Conservation (phyloP, 768 basidiomycete genomes). For the Tephrocybe sp. region DNA sequence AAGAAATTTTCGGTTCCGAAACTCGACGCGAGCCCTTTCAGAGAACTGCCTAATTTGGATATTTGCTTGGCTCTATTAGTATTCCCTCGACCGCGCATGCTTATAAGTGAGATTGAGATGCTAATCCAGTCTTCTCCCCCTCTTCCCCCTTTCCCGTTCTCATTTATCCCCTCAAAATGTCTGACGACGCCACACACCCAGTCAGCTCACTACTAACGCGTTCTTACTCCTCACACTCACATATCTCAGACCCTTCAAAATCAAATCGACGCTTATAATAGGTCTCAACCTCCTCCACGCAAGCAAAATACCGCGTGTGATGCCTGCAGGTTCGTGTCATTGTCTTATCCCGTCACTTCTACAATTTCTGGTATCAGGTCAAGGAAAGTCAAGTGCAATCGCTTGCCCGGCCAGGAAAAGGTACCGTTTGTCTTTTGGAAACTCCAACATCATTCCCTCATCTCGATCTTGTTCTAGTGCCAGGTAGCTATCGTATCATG, state of each 20-base stretch:
- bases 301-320: constrained; percentile 95
- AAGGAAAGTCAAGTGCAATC: constrained; percentile 88
- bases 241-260: constrained; percentile 71
- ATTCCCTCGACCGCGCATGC: constrained; percentile 28
- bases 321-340: constrained; percentile 67
- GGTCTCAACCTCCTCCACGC: constrained; percentile 77
- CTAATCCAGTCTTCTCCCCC: constrained; percentile 20
- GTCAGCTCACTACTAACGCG: constrained; percentile 13
- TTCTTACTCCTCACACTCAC: constrained; percentile 50
- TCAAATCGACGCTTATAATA: constrained; percentile 79
- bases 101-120: constrained; percentile 30
- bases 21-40: constrained; percentile 9
- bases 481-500: constrained; percentile 44
- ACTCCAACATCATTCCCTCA: neutral
- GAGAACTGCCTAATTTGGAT: constrained; percentile 17
- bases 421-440: constrained; percentile 32
- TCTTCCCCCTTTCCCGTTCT: constrained; percentile 16
- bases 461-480: constrained; percentile 39
- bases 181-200: constrained; percentile 27
- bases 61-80: constrained; percentile 27
- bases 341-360: constrained; percentile 12
- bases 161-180: constrained; percentile 27
- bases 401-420: constrained; percentile 80
- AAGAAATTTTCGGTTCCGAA: constrained; percentile 26
- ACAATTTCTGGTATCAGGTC: constrained; percentile 41